phyloP scores from a whole-genome alignment of 2,329 filamentous ascomycete genomes.

The Paecilomyces dactylethromorphus region DNA sequence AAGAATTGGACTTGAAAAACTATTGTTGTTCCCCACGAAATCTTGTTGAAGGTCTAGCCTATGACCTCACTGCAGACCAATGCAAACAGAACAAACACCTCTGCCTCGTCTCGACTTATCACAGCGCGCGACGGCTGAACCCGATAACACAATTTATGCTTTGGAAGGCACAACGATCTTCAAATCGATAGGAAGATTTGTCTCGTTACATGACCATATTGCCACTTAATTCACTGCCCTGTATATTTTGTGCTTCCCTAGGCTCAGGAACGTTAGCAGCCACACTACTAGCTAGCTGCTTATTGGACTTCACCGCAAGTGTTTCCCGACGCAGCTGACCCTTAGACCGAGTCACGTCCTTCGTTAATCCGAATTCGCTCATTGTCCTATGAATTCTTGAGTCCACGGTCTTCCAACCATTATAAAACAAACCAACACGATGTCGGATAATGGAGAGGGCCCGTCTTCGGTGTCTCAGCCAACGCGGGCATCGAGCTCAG shows the following conservation, averaged over 20 bases:
- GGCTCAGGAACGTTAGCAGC: neutral
- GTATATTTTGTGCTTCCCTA: neutral
- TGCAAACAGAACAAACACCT: conserved; percentile 7
- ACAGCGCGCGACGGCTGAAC: neutral
- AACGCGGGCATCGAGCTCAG: conserved; percentile 19
- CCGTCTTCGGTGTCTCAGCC: conserved; percentile 26
- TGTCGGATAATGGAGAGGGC: conserved; percentile 31
- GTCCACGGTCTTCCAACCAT: conserved; percentile 3
- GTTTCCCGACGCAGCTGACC: neutral
- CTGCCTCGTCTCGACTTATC: neutral
- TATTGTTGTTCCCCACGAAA: neutral
- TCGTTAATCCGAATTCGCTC: conserved; percentile 1
- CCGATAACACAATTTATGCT: neutral
- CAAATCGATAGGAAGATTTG: neutral
- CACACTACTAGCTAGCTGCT: neutral
- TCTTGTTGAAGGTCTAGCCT: neutral
- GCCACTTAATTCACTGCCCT: neutral
- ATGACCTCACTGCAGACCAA: conserved; percentile 6
- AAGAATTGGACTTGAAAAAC: neutral
- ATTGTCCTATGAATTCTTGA: conserved; percentile 1
- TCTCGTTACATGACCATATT: neutral
- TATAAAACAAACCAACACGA: conserved; percentile 10
- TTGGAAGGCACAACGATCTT: neutral
- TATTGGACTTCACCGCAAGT: neutral
- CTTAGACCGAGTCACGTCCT: neutral